Percentiles rank a stretch among this genome's conserved stretches.
Evolutionary conservation across 2,329 filamentous ascomycete species (phyloP).

Genomic region (Plenodomus tracheiphilus): DNA sequence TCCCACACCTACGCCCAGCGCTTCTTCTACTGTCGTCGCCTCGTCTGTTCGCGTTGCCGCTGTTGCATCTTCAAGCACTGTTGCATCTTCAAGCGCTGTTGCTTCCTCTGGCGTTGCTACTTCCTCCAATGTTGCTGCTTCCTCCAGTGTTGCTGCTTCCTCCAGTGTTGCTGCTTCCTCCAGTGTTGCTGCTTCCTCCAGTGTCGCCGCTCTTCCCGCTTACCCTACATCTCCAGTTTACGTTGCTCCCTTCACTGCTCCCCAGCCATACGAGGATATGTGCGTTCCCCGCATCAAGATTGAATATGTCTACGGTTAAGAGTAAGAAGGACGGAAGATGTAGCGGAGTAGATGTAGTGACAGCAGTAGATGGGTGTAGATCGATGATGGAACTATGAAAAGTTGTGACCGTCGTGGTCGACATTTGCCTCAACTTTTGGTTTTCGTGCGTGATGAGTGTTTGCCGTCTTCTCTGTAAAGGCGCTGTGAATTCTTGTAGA

Average conservation of each 20-base stretch:
- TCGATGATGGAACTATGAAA: conserved; percentile 20
- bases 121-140: conserved; percentile 3
- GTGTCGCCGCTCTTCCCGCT: conserved; percentile 18
- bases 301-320: conserved; percentile 23
- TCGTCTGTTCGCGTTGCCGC: conserved; percentile 17
- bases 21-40: conserved; percentile 20
- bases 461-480: conserved; percentile 18
- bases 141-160: conserved; percentile 3
- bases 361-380: conserved; percentile 20
- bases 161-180: conserved; percentile 5
- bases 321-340: conserved; percentile 20
- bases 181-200: conserved; percentile 9
- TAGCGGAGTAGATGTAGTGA: conserved; percentile 20
- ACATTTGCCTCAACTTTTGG: conserved; percentile 19
- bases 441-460: conserved; percentile 21
- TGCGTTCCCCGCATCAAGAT: conserved; percentile 21
- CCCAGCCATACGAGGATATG: conserved; percentile 16
- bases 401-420: conserved; percentile 14
- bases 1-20: conserved; percentile 21
- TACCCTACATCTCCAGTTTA: conserved; percentile 24
- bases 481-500: conserved; percentile 16
- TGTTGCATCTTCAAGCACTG: conserved; percentile 18
- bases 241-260: conserved; percentile 21
- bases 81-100: conserved; percentile 15
- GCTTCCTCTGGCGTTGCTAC: conserved; percentile 9